Base-by-base conservation (phyloP, 768 basidiomycete genomes). In the Inosperma sp. region DNA sequence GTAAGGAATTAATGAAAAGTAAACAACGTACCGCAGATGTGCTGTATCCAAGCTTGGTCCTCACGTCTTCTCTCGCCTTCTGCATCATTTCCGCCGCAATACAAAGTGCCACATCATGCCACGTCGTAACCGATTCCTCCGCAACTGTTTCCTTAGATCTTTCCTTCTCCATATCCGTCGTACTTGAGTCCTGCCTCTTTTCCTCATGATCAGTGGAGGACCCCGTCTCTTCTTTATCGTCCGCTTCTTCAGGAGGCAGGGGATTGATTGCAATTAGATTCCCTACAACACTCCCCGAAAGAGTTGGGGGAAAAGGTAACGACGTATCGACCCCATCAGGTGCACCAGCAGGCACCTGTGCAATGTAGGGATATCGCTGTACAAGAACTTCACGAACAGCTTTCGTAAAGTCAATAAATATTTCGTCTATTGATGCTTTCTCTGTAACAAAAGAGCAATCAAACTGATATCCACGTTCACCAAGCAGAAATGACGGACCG, bases 361-460 rank as follows among this genome's bases (percentile, higher is more conserved):
- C 76, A 21, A 99, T 80, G 62, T 90, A 75, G 0, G 94, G 89
- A 61, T 86, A 91, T 34, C 82, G 73, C 42, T 80, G 75, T 3
- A 98, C 70, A 2, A 99, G 68, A 37, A 79, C 71, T 50, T 84
- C 80, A 30, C 89, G 83, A n/a, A 92, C 83, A 27, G 86, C 84
- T 7, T 76, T 76, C 3, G 93, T 89, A 49, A 98, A 79, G 65
- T 98, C 95, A 50, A 98, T 82, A 66, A 94, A 99, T 0, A 91
- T 93, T 62, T 99, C 96, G 61, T 98, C 96, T 29, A 98, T 96
- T 0, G 92, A 95, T 19, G 96, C 96, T 65, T 94, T 96, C 69
- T 99, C 95, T 93, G 48, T 6, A 26, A n/a, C 29, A 27, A 9
- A 35, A 13, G 7, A 22, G 12, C 30, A 17, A 23, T 41, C 64